phyloP scores from a whole-genome alignment of 1,284 basidiomycete genomes.

The Rhodotorula sp. region DNA sequence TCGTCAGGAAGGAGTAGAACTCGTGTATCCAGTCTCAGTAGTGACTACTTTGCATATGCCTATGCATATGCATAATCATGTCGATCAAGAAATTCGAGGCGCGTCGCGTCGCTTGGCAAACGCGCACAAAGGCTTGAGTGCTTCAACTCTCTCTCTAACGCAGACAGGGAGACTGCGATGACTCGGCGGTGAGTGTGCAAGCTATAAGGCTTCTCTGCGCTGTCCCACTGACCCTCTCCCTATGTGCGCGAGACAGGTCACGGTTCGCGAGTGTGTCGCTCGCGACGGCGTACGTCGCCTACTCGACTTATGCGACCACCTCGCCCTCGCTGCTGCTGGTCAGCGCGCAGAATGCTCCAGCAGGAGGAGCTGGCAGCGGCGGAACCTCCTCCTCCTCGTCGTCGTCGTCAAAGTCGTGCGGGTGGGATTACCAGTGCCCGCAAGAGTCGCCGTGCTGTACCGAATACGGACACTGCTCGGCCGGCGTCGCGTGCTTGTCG shows the following conservation, averaged over 20 bases:
- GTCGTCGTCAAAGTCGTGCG: slow-evolving; percentile 5
- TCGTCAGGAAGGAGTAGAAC: slow-evolving; percentile 13
- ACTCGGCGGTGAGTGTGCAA: too few species aligned
- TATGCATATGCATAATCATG: too few species aligned
- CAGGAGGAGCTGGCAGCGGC: slow-evolving; percentile 1
- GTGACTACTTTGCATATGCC: too few species aligned
- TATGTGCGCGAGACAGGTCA: not conserved
- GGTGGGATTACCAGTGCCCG: slow-evolving; percentile 14
- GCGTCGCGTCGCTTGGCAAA: too few species aligned
- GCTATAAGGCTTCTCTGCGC: too few species aligned
- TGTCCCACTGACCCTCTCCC: too few species aligned
- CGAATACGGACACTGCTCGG: slow-evolving; percentile 21
- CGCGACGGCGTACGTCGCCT: slow-evolving; percentile 1
- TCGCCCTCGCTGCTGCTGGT: not conserved
- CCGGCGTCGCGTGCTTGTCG: slow-evolving; percentile 15
- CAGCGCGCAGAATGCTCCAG: slow-evolving; percentile 5
- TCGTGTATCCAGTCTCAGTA: too few species aligned
- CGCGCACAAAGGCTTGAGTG: too few species aligned
- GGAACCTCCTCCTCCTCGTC: too few species aligned
- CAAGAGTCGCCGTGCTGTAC: slow-evolving; percentile 19
- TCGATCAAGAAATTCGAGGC: too few species aligned
- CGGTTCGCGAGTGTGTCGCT: not conserved
- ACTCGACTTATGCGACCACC: not conserved
- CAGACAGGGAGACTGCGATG: too few species aligned
- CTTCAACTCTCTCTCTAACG: too few species aligned